Evolutionary conservation across 1,284 basidiomycete genomes (phyloP).

Genomic region (Chalciporus piperatoides): DNA sequence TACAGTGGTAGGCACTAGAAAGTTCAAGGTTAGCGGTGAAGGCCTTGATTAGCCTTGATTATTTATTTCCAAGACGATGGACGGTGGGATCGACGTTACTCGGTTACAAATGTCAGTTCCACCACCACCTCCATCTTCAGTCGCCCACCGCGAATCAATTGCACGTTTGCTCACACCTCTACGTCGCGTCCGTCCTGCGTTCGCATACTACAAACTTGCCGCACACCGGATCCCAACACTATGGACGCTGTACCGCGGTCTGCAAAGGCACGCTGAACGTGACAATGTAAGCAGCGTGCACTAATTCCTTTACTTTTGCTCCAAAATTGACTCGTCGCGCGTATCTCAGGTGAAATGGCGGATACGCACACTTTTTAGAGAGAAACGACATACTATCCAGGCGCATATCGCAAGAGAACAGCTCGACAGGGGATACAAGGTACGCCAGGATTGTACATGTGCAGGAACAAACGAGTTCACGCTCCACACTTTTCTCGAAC

Average conservation of each 20-base stretch:
- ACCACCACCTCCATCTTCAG: constrained; percentile 32
- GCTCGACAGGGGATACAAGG: constrained; percentile 53
- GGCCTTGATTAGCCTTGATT: no score
- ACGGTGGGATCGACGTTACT: neutral
- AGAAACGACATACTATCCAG: constrained; percentile 49
- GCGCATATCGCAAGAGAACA: constrained; percentile 42
- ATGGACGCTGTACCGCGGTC: constrained; percentile 68
- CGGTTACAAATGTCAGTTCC: constrained; percentile 16
- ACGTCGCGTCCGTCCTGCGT: constrained; percentile 53
- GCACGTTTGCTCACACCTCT: constrained; percentile 53
- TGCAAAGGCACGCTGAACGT: constrained; percentile 54
- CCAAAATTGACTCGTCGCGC: neutral
- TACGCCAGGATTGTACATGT: constrained; percentile 18
- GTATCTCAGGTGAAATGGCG: constrained; percentile 51
- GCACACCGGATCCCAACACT: constrained; percentile 75
- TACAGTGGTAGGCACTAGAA: no score
- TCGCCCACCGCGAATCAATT: constrained; percentile 50
- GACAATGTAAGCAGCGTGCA: constrained; percentile 45
- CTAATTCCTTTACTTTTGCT: neutral
- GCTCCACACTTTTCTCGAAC: constrained; percentile 1
- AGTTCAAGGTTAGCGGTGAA: no score
- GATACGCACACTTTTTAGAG: constrained; percentile 52
- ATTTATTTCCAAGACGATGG: no score
- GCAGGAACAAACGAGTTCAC: neutral
- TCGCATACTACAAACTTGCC: constrained; percentile 67